These are phyloP conservation scores for Talaromyces sp. DNA, from an alignment of 2,329 filamentous ascomycete species.

Conservation along the genomic window DNA sequence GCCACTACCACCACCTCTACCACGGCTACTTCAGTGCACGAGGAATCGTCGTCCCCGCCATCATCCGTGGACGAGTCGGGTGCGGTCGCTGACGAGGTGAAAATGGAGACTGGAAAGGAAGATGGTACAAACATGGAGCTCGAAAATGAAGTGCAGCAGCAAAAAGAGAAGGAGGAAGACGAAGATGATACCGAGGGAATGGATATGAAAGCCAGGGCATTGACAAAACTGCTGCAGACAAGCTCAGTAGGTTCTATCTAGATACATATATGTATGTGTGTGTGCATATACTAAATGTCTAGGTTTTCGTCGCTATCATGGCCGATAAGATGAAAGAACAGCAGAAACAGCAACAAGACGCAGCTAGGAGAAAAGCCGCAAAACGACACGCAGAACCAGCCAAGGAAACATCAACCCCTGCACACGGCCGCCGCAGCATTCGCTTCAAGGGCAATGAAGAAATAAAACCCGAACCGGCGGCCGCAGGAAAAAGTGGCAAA, in stretches of 20 bases:
- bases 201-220: constrained; percentile 40
- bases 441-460: constrained; percentile 21
- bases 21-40: constrained; percentile 19
- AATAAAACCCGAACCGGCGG: constrained; percentile 16
- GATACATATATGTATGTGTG: background rate
- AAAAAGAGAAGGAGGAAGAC: constrained; percentile 5
- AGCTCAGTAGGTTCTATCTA: constrained; percentile 32
- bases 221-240: constrained; percentile 43
- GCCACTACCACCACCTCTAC: constrained; percentile 22
- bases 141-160: background rate
- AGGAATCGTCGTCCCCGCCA: constrained; percentile 26
- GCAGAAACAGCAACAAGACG: constrained; percentile 40
- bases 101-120: constrained; percentile 7
- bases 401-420: constrained; percentile 22
- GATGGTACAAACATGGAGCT: background rate
- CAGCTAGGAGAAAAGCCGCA: constrained; percentile 33
- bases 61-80: constrained; percentile 23
- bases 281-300: constrained; percentile 8
- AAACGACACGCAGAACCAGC: constrained; percentile 25
- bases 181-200: constrained; percentile 31
- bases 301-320: constrained; percentile 48
- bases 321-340: constrained; percentile 46
- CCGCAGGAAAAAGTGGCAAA: constrained; percentile 7
- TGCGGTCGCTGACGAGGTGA: constrained; percentile 2
- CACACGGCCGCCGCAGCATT: constrained; percentile 24